These are phyloP conservation scores for Cadophora gregata DNA, from an alignment of 2,329 filamentous ascomycete species.

Conservation along the genomic window DNA sequence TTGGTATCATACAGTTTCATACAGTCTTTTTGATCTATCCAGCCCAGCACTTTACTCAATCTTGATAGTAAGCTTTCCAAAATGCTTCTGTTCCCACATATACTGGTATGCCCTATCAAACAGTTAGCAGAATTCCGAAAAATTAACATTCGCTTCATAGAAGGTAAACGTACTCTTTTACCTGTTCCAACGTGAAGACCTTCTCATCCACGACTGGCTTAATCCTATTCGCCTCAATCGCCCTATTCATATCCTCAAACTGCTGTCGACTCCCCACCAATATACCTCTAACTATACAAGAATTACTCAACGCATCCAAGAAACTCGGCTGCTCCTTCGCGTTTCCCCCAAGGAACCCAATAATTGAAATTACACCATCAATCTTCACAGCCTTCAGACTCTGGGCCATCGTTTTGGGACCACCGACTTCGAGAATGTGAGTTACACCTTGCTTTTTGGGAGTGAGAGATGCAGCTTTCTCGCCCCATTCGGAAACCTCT, in stretches of 20 bases:
- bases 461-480: conserved; percentile 46
- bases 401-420: conserved; percentile 49
- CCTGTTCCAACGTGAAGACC: conserved; percentile 52
- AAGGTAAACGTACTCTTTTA: conserved; percentile 46
- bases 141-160: background rate
- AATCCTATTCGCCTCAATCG: conserved; percentile 54
- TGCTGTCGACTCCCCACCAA: conserved; percentile 53
- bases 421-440: conserved; percentile 52
- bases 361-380: conserved; percentile 50
- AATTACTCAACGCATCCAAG: conserved; percentile 42
- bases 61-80: conserved; percentile 54
- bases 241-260: conserved; percentile 58
- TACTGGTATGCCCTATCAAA: conserved; percentile 53
- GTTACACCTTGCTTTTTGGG: conserved; percentile 48
- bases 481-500: conserved; percentile 49
- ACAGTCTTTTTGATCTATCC: background rate
- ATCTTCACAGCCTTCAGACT: conserved; percentile 48
- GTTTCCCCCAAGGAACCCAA: conserved; percentile 46
- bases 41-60: conserved; percentile 25
- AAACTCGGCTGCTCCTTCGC: conserved; percentile 39
- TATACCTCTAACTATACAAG: conserved; percentile 53
- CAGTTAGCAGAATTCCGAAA: background rate
- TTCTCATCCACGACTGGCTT: conserved; percentile 54
- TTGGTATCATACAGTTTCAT: background rate
- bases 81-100: conserved; percentile 57